Evolutionary conservation across 2,329 filamentous ascomycete species (phyloP).

Genomic region (Phaeosphaeriaceae sp.): DNA sequence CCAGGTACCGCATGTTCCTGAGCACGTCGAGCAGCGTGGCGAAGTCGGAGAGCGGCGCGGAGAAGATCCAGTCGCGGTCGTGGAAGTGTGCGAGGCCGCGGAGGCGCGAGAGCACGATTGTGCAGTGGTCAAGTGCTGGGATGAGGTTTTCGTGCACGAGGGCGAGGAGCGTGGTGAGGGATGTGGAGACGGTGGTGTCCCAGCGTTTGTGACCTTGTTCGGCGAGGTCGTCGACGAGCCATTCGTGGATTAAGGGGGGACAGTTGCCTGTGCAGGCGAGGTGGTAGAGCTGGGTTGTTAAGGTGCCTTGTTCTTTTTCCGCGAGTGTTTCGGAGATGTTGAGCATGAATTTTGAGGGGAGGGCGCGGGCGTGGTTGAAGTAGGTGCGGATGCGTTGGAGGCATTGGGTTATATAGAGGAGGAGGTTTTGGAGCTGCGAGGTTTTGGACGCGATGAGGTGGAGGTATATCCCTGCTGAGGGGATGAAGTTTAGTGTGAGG

Average conservation of each 20-base stretch:
- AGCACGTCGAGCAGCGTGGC: constrained; percentile 67
- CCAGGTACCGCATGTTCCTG: constrained; percentile 75
- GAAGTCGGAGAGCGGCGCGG: constrained; percentile 54
- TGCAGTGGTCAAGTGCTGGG: constrained; percentile 82
- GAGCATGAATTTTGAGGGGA: constrained; percentile 78
- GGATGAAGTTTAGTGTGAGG: constrained; percentile 83
- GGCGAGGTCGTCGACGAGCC: constrained; percentile 79
- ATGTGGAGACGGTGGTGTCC: constrained; percentile 83
- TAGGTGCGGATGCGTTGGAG: constrained; percentile 80
- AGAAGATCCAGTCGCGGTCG: constrained; percentile 66
- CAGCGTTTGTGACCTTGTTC: constrained; percentile 86
- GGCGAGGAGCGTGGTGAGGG: constrained; percentile 77
- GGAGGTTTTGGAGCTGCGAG: constrained; percentile 83
- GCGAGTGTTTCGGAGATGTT: constrained; percentile 78
- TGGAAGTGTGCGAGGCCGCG: constrained; percentile 84
- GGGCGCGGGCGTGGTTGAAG: constrained; percentile 80
- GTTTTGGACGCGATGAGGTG: constrained; percentile 85
- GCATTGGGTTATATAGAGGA: constrained; percentile 83
- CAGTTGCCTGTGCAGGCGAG: constrained; percentile 84
- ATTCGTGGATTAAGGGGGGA: constrained; percentile 77
- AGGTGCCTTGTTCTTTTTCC: constrained; percentile 67
- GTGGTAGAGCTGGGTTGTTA: constrained; percentile 82
- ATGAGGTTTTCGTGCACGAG: constrained; percentile 87
- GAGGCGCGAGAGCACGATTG: constrained; percentile 80
- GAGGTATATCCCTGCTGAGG: constrained; percentile 77